These are phyloP conservation scores for Aspergillus ruber DNA, from an alignment of 2,329 filamentous ascomycete species.

Conservation along the genomic window DNA sequence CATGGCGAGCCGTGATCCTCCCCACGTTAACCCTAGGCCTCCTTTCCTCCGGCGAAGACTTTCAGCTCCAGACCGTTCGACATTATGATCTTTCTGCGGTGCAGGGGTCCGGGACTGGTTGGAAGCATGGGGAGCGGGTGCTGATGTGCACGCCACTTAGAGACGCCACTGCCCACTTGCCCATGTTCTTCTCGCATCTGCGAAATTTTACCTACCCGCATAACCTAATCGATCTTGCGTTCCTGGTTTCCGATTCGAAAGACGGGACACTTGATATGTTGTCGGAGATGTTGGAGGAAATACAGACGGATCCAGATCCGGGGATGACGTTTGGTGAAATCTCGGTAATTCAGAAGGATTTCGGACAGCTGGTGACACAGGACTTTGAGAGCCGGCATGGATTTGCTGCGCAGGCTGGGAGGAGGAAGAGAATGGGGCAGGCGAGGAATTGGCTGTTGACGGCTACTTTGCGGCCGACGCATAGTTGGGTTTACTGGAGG, in stretches of 20 bases:
- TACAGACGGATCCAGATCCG: constrained; percentile 74
- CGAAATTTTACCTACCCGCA: constrained; percentile 96
- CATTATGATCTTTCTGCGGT: constrained; percentile 95
- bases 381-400: constrained; percentile 96
- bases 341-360: constrained; percentile 97
- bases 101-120: constrained; percentile 83
- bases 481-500: constrained; percentile 99
- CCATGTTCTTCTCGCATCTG: constrained; percentile 98
- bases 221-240: constrained; percentile 90
- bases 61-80: constrained; percentile 86
- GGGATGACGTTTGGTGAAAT: constrained; percentile 89
- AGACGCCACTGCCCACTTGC: constrained; percentile 83
- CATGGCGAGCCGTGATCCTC: constrained; percentile 60
- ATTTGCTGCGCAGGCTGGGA: constrained; percentile 88
- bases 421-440: constrained; percentile 96
- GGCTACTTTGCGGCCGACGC: constrained; percentile 84
- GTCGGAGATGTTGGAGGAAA: constrained; percentile 64
- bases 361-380: constrained; percentile 95
- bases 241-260: constrained; percentile 95
- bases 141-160: constrained; percentile 88
- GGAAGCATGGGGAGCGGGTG: constrained; percentile 94
- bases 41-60: constrained; percentile 59
- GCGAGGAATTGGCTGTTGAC: constrained; percentile 95
- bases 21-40: constrained; percentile 62
- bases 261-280: constrained; percentile 78